phyloP scores from a whole-genome alignment of 208 protist species.

The Acanthamoeba triangularis region DNA sequence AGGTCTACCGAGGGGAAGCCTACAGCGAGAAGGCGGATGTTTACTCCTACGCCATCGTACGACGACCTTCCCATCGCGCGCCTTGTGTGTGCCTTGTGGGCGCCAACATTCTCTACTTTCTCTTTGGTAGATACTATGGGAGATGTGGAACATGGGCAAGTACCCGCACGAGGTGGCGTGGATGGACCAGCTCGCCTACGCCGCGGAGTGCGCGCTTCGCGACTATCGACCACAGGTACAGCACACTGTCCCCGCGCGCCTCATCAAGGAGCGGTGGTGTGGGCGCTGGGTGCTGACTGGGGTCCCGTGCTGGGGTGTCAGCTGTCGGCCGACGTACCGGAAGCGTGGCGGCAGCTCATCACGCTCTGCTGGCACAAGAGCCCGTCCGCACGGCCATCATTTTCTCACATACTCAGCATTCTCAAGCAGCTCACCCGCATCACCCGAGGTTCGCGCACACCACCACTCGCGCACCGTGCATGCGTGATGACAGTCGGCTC shows the following conservation, averaged over 20 bases:
- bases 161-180: constrained; percentile 31
- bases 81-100: background rate
- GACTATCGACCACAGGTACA: constrained; percentile 16
- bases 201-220: constrained; percentile 20
- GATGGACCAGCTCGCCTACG: constrained; percentile 49
- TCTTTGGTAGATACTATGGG: constrained; percentile 2
- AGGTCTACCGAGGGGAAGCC: constrained; percentile 27
- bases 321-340: constrained; percentile 69
- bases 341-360: constrained; percentile 65
- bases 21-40: constrained; percentile 54
- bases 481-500: no score
- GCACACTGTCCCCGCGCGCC: no score
- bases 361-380: constrained; percentile 19
- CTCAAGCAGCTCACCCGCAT: constrained; percentile 25
- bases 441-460: background rate
- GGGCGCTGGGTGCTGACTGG: no score
- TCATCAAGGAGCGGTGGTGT: background rate
- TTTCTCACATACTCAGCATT: constrained; percentile 4
- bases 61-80: background rate
- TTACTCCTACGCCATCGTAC: constrained; percentile 22
- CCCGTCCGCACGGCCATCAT: background rate
- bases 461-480: background rate
- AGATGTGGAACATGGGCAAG: constrained; percentile 33
- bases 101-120: background rate
- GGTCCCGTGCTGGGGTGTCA: background rate